Evolutionary conservation across 257 asterid genomes (phyloP).

Genomic region (Solanum piurae): DNA sequence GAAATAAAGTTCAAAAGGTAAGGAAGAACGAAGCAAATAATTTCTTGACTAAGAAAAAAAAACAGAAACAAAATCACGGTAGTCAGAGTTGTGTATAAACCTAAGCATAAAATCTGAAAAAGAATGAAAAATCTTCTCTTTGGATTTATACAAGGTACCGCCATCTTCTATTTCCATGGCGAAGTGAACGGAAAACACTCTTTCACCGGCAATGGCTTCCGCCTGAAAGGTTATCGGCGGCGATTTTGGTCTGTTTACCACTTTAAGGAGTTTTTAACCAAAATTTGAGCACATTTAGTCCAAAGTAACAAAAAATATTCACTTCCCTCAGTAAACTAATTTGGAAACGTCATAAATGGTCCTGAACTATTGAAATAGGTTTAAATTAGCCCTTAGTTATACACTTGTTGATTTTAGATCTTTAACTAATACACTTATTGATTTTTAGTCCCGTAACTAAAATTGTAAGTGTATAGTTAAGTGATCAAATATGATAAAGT

Average conservation of each 20-base stretch:
- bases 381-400: too few relatives aligned
- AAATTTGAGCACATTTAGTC: not conserved
- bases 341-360: too few relatives aligned
- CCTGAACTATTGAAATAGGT: too few relatives aligned
- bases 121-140: slow-evolving; percentile 14
- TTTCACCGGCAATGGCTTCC: not conserved
- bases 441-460: too few relatives aligned
- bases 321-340: too few relatives aligned
- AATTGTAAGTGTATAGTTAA: too few relatives aligned
- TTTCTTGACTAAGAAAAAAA: too few relatives aligned
- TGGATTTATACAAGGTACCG: not conserved
- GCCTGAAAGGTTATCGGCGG: not conserved
- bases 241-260: not conserved
- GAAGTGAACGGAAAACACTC: not conserved
- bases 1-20: not conserved
- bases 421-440: too few relatives aligned
- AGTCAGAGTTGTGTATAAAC: slow-evolving; percentile 7
- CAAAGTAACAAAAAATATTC: too few relatives aligned
- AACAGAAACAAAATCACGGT: not conserved
- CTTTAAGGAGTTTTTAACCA: not conserved
- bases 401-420: too few relatives aligned
- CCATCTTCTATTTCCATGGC: slow-evolving; percentile 23
- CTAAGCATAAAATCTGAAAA: slow-evolving; percentile 60
- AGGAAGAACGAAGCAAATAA: not conserved
- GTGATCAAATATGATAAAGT: too few relatives aligned